Conservation (phyloP, 179 eudicot genomes). For the Camellia oleifera region DNA sequence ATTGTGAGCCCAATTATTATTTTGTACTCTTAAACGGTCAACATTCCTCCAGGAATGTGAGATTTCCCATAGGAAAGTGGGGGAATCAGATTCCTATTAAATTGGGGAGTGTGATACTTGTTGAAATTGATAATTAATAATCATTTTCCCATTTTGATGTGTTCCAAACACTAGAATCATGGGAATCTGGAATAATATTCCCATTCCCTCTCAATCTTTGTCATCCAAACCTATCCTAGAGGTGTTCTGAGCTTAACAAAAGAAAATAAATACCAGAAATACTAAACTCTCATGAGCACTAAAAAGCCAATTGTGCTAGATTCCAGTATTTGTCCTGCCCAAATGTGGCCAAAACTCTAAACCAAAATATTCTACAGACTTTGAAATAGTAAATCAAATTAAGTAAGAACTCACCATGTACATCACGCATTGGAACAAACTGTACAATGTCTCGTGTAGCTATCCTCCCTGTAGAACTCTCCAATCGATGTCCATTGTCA, state of each 20-base stretch:
- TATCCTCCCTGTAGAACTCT: conserved; percentile 73
- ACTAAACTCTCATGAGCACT: background rate
- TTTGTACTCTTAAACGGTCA: too few relatives aligned
- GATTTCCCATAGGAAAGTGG: too few relatives aligned
- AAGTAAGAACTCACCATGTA: conserved; percentile 51
- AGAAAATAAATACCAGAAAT: background rate
- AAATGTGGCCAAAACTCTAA: background rate
- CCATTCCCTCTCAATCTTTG: too few relatives aligned
- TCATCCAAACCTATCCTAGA: background rate
- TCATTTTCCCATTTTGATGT: too few relatives aligned
- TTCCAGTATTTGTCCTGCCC: background rate
- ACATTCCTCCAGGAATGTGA: too few relatives aligned
- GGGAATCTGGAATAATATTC: too few relatives aligned
- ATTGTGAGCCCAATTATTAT: too few relatives aligned
- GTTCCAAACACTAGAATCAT: too few relatives aligned
- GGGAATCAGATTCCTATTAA: too few relatives aligned
- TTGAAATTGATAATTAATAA: too few relatives aligned
- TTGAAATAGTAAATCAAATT: background rate
- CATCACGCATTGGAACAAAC: conserved; percentile 86
- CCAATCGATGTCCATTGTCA: conserved; percentile 66
- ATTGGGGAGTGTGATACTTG: too few relatives aligned
- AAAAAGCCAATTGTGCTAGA: background rate
- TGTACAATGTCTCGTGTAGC: conserved; percentile 94
- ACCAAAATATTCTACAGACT: background rate
- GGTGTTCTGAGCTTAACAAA: background rate